Evolutionary conservation across 768 basidiomycete genomes (phyloP).

Genomic region (Suillus tomentosus): DNA sequence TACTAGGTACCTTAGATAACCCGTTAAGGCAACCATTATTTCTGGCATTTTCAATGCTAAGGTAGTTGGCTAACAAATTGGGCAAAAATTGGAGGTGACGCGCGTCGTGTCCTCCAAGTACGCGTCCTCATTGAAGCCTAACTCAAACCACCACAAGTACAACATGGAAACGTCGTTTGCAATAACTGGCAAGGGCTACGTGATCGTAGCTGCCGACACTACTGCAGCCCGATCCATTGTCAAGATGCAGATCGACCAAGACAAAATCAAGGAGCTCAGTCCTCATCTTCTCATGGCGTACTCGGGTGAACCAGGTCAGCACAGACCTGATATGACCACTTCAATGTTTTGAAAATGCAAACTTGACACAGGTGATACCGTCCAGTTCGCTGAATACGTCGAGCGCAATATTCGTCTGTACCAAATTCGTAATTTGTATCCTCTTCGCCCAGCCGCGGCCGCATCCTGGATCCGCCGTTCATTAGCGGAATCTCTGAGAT

Average conservation of each 20-base stretch:
- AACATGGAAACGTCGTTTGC: constrained; percentile 92
- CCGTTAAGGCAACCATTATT: not conserved
- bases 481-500: constrained; percentile 87
- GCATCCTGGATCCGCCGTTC: constrained; percentile 94
- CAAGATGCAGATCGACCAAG: constrained; percentile 96
- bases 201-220: constrained; percentile 90
- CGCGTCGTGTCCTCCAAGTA: constrained; percentile 28
- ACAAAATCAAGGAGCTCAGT: constrained; percentile 92
- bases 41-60: constrained; percentile 8
- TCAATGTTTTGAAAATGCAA: constrained; percentile 2
- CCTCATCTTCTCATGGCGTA: constrained; percentile 94
- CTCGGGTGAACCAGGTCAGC: constrained; percentile 85
- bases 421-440: constrained; percentile 90
- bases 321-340: constrained; percentile 30
- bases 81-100: constrained; percentile 26
- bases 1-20: not conserved
- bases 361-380: constrained; percentile 74
- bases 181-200: constrained; percentile 89
- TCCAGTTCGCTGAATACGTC: constrained; percentile 95
- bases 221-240: constrained; percentile 90
- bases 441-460: constrained; percentile 87
- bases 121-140: constrained; percentile 19
- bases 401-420: constrained; percentile 95
- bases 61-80: constrained; percentile 16
- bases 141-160: constrained; percentile 20